phyloP scores from a whole-genome alignment of 2,329 filamentous ascomycete species.

The Penicillium vulpinum region DNA sequence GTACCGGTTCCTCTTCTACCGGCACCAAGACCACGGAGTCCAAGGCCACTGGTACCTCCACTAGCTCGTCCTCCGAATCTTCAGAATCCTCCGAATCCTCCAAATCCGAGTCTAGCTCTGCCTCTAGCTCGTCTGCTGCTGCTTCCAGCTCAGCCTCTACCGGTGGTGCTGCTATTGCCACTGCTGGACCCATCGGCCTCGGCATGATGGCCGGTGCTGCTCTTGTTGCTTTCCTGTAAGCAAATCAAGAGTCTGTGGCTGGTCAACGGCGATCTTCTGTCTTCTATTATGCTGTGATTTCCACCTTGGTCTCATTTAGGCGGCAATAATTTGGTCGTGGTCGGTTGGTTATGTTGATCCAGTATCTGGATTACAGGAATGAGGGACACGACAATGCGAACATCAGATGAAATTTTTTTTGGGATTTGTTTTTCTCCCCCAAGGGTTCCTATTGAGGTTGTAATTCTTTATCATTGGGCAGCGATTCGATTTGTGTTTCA shows the following conservation, averaged over 20 bases:
- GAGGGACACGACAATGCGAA: slow-evolving; percentile 23
- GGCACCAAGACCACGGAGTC: slow-evolving; percentile 19
- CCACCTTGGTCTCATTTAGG: not conserved
- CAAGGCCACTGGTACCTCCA: slow-evolving; percentile 19
- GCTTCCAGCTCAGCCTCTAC: slow-evolving; percentile 26
- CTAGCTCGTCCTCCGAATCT: slow-evolving; percentile 4
- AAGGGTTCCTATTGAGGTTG: slow-evolving; percentile 15
- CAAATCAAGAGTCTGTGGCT: not conserved
- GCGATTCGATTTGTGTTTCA: slow-evolving; percentile 6
- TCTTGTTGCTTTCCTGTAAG: slow-evolving; percentile 46
- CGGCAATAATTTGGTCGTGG: not conserved
- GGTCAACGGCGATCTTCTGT: not conserved
- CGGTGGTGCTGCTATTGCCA: slow-evolving; percentile 38
- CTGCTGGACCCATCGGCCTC: slow-evolving; percentile 39
- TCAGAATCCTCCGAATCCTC: not conserved
- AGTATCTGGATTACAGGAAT: slow-evolving; percentile 4
- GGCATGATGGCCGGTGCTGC: slow-evolving; percentile 45
- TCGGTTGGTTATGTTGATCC: slow-evolving; percentile 1
- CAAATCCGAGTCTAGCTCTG: slow-evolving; percentile 4
- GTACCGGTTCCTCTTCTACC: slow-evolving; percentile 15
- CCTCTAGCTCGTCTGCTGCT: slow-evolving; percentile 2
- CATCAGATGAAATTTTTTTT: slow-evolving; percentile 11
- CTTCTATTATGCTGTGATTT: not conserved
- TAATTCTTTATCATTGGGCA: slow-evolving; percentile 12
- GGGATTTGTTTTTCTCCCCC: not conserved